Conservation (phyloP, 208 protist species). For the Sergeia podlipaevii region DNA sequence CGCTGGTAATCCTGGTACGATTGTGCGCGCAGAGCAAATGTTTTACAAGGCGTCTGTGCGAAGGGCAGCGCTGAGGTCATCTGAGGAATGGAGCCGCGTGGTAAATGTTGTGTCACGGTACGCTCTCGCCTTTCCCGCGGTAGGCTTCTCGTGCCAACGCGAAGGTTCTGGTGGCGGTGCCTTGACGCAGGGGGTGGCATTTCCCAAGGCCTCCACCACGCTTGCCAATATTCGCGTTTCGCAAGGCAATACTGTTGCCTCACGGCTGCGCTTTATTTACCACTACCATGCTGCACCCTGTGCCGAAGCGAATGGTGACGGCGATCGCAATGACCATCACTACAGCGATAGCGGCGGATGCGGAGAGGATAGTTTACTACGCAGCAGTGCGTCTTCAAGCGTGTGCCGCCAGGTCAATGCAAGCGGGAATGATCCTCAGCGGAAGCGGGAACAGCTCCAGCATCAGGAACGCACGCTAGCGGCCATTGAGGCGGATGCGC, state of each 20-base stretch:
- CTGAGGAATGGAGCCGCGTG: slow-evolving; percentile 93
- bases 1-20: slow-evolving; percentile 83
- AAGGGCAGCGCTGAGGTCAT: slow-evolving; percentile 61
- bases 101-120: slow-evolving; percentile 90
- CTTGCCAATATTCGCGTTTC: slow-evolving; percentile 72
- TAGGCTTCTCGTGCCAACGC: slow-evolving; percentile 68
- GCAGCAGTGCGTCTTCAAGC: no score
- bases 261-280: slow-evolving; percentile 56
- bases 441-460: no score
- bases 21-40: slow-evolving; percentile 83
- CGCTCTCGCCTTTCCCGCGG: slow-evolving; percentile 71
- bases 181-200: slow-evolving; percentile 29
- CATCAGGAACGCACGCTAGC: no score
- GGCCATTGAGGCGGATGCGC: slow-evolving; percentile 12
- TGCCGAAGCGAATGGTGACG: not conserved
- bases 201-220: slow-evolving; percentile 59
- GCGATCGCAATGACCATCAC: not conserved
- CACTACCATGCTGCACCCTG: slow-evolving; percentile 17
- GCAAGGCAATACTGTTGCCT: slow-evolving; percentile 42
- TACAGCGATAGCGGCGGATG: not conserved
- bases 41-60: slow-evolving; percentile 87
- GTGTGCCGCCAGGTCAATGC: no score
- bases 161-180: slow-evolving; percentile 16
- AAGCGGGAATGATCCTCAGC: no score
- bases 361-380: no score